A percentile compares a stretch with the other conserved stretches of the same genome.
phyloP scores from a whole-genome alignment of 768 basidiomycete species.

The Calvatia gigantea region DNA sequence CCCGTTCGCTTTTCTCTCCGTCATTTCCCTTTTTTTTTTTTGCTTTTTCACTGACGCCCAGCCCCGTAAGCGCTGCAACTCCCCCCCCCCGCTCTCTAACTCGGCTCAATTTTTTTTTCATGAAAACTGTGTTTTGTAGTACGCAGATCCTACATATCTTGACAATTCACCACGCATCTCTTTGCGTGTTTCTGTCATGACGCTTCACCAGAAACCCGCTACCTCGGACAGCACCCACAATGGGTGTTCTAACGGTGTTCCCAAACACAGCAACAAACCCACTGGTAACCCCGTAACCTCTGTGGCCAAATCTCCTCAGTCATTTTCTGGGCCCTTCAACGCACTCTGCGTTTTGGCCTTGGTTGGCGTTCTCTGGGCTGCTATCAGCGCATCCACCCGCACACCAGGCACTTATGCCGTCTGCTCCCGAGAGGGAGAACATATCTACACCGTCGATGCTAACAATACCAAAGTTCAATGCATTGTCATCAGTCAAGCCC shows the following conservation, averaged over 20 bases:
- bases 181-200: background rate
- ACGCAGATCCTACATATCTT: background rate
- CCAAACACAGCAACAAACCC: background rate
- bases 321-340: background rate
- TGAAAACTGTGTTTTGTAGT: background rate
- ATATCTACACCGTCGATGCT: slow-evolving; percentile 68
- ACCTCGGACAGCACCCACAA: background rate
- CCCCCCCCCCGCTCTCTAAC: no score
- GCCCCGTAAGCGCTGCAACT: no score
- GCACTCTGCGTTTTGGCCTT: background rate
- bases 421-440: slow-evolving; percentile 50
- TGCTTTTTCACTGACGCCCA: no score
- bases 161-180: background rate
- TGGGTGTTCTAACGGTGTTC: no score
- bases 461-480: slow-evolving; percentile 53
- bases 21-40: no score
- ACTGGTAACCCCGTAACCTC: background rate
- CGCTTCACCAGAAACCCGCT: background rate
- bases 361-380: background rate
- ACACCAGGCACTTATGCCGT: slow-evolving; percentile 43
- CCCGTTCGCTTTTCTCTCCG: no score
- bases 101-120: background rate
- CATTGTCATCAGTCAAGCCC: slow-evolving; percentile 49
- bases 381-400: background rate
- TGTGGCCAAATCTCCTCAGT: background rate